Base-by-base conservation (phyloP, 2,329 filamentous ascomycete species). In the Sporothrix humicola region DNA sequence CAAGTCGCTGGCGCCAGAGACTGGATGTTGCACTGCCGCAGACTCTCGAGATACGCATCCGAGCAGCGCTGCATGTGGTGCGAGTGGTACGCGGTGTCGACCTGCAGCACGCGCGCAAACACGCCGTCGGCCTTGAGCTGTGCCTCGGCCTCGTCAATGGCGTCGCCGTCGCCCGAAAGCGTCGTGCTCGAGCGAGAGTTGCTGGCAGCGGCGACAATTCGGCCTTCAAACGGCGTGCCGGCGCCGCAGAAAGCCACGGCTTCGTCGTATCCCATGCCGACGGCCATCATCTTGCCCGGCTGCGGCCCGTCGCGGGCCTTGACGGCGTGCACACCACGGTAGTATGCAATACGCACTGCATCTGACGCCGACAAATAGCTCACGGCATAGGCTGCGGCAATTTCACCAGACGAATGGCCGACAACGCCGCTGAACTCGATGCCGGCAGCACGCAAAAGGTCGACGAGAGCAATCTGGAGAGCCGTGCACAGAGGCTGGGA, bases 401-500 rank as follows among this genome's bases (percentile, higher is more conserved):
- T 85, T 73, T 85, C 84, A 3, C 84, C 84, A 3, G 82, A 83
- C 0, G 82, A 83, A 75, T 84, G 83, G 20, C 83, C 83, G 12
- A 84, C 79, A 2, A 82, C 81, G 4, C 78, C 78, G 65, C 76
- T 71, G 56, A 81, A 81, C 2, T 31, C 58, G 3, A 82, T 73
- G 0, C 78, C 79, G 8, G 81, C 69, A 17, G 75, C 75, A 12
- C 68, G 69, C 2, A 82, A 75, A 5, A 81, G 74, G 46, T 81
- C 77, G 0, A 81, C 77, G 0, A 81, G 76, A 0, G 80, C 86
- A 1, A 89, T 80, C 75, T 89, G 88, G 0, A 90, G 58, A 0
- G 87, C 86, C 0, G 87, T 88, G 70, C 84, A 88, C 0, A 87
- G 77, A 0, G 87, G 85, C 75, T 89, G 87, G 0, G 84, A 82